These are phyloP conservation scores for Talaromyces trachyspermus DNA, from an alignment of 495 filamentous ascomycete species.

Conservation along the genomic window DNA sequence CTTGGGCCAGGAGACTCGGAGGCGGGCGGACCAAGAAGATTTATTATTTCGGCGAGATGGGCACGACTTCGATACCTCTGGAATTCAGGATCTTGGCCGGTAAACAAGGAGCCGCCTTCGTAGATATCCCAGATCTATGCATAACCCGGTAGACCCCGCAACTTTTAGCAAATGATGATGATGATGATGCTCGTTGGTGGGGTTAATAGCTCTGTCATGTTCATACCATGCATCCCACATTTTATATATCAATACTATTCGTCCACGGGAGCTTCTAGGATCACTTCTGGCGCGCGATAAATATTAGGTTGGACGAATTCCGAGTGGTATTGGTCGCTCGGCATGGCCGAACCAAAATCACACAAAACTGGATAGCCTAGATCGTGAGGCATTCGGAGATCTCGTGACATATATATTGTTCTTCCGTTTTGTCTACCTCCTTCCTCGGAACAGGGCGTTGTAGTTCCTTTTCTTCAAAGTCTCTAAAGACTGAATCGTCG, in stretches of 20 bases:
- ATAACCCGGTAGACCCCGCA: too few species aligned
- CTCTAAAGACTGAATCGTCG: conserved; percentile 26
- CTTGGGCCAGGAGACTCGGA: conserved; percentile 15
- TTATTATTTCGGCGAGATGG: conserved; percentile 22
- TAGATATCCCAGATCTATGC: conserved; percentile 26
- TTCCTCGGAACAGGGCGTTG: conserved; percentile 26
- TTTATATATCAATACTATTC: conserved; percentile 36
- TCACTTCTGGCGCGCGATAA: conserved; percentile 33
- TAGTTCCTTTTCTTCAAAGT: conserved; percentile 19
- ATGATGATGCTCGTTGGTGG: background rate
- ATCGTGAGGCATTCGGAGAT: conserved; percentile 15
- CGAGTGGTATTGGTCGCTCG: conserved; percentile 13
- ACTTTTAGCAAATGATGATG: too few species aligned
- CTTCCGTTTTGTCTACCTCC: conserved; percentile 14
- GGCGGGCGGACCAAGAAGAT: conserved; percentile 22
- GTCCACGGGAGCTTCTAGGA: conserved; percentile 28
- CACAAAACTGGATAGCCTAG: conserved; percentile 21
- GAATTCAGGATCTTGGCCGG: conserved; percentile 13
- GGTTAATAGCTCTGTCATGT: background rate
- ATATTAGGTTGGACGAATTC: conserved; percentile 27
- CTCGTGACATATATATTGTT: conserved; percentile 28
- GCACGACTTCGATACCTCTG: conserved; percentile 17
- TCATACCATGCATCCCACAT: conserved; percentile 24
- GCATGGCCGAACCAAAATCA: conserved; percentile 34
- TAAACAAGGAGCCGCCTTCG: conserved; percentile 20